A percentile compares a stretch with the other conserved stretches of the same genome.
phyloP scores from a whole-genome alignment of 768 basidiomycete species.

The Lentinula edodes region DNA sequence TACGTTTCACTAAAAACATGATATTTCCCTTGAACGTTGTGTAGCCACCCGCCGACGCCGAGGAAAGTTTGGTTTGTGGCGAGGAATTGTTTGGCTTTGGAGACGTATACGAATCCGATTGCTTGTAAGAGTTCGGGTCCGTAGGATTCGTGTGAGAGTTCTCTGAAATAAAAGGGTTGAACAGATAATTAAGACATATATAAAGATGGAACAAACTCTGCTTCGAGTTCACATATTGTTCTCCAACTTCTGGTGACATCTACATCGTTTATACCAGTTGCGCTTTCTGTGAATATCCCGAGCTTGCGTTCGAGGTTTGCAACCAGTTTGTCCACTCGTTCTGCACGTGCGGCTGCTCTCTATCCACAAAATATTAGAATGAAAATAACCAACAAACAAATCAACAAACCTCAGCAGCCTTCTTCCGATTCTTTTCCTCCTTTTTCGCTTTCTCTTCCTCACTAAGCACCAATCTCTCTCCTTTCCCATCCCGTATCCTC shows the following conservation, averaged over 20 bases:
- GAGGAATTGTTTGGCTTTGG: constrained; percentile 79
- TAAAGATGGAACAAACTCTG: constrained; percentile 24
- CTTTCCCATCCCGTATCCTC: constrained; percentile 43
- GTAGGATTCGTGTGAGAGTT: constrained; percentile 60
- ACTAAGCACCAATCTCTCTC: constrained; percentile 40
- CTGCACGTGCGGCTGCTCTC: constrained; percentile 78
- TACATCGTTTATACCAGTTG: too few species aligned
- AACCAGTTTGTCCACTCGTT: constrained; percentile 70
- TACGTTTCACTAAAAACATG: constrained; percentile 93
- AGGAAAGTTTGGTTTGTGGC: constrained; percentile 69
- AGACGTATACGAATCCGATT: constrained; percentile 79
- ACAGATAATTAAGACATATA: constrained; percentile 58
- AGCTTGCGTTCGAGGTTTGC: constrained; percentile 22
- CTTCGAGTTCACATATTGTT: constrained; percentile 36
- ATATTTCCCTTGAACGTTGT: constrained; percentile 88
- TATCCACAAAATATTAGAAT: constrained; percentile 23
- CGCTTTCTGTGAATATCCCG: too few species aligned
- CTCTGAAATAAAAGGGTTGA: too few species aligned
- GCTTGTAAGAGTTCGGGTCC: constrained; percentile 82
- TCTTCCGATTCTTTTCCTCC: constrained; percentile 68
- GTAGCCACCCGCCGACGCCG: constrained; percentile 90
- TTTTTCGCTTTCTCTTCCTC: constrained; percentile 70
- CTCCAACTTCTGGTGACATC: constrained; percentile 67
- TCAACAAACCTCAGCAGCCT: constrained; percentile 57
- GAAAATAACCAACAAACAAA: constrained; percentile 1